phyloP scores from a whole-genome alignment of 1,284 basidiomycete genomes.

The Afroboletus lepidellus region DNA sequence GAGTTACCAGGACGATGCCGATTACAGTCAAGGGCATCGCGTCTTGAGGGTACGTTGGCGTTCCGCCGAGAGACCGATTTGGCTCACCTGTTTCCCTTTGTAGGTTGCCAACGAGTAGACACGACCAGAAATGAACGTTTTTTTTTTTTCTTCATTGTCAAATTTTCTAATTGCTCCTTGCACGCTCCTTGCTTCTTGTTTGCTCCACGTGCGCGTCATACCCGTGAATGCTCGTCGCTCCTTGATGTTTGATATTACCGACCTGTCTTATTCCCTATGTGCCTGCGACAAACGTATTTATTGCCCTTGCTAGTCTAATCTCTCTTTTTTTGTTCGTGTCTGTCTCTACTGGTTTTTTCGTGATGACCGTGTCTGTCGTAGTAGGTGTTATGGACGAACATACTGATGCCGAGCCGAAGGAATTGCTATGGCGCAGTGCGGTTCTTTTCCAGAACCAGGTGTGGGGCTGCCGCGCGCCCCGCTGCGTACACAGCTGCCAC shows the following conservation, averaged over 20 bases:
- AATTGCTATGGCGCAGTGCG: too few species aligned
- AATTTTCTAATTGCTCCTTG: background rate
- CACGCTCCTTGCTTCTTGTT: background rate
- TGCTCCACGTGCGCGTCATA: background rate
- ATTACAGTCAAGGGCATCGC: constrained; percentile 31
- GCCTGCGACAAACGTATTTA: too few species aligned
- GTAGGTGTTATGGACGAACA: too few species aligned
- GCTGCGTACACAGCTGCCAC: too few species aligned
- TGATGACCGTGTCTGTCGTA: too few species aligned
- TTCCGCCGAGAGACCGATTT: background rate
- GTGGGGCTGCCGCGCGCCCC: too few species aligned
- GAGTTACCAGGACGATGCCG: constrained; percentile 32
- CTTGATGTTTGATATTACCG: background rate
- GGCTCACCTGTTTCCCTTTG: background rate
- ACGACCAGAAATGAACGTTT: background rate
- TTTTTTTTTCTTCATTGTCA: background rate
- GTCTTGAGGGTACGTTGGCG: constrained; percentile 27
- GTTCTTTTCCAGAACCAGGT: too few species aligned
- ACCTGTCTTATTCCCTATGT: too few species aligned
- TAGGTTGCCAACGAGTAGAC: constrained; percentile 13
- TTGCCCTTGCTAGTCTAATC: too few species aligned
- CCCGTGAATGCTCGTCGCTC: background rate
- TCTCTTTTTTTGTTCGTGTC: too few species aligned
- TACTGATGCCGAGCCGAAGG: too few species aligned
- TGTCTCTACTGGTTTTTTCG: too few species aligned